These are phyloP conservation scores for Decorospora gaudefroyi DNA, from an alignment of 2,329 filamentous ascomycete genomes.

Conservation along the genomic window DNA sequence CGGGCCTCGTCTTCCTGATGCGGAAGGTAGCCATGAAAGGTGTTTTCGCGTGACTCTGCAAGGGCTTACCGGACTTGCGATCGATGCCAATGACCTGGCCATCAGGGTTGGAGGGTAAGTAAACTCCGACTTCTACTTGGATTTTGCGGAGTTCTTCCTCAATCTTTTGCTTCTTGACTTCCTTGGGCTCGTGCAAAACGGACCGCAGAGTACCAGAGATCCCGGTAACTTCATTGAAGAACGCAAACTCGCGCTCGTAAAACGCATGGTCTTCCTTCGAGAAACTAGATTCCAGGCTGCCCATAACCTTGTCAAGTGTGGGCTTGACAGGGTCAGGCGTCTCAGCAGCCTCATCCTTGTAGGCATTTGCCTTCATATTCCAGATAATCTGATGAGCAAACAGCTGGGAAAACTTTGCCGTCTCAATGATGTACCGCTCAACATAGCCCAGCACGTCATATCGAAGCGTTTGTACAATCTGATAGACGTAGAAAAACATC, in stretches of 20 bases:
- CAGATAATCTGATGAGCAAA: conserved; percentile 99
- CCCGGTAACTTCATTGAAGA: conserved; percentile 94
- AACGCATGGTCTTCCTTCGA: conserved; percentile 77
- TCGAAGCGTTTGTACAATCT: conserved; percentile 92
- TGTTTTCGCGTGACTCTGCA: conserved; percentile 97
- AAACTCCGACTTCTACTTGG: conserved; percentile 94
- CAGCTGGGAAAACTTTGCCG: conserved; percentile 94
- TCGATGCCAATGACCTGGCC: conserved; percentile 98
- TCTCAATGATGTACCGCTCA: conserved; percentile 94
- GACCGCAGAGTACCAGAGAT: conserved; percentile 96
- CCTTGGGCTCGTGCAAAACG: conserved; percentile 86
- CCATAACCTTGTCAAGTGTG: conserved; percentile 87
- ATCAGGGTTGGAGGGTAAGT: conserved; percentile 95
- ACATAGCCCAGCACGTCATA: conserved; percentile 95
- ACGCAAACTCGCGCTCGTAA: conserved; percentile 93
- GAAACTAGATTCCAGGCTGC: conserved; percentile 80
- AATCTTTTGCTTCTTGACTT: conserved; percentile 98
- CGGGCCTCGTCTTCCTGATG: conserved; percentile 75
- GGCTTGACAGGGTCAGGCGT: conserved; percentile 94
- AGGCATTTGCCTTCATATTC: conserved; percentile 99
- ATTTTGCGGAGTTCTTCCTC: conserved; percentile 98
- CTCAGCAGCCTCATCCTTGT: conserved; percentile 91
- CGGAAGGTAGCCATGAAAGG: conserved; percentile 99
- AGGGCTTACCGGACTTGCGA: conserved; percentile 92
- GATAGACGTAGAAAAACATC: conserved; percentile 98